Evolutionary conservation across 2,329 filamentous ascomycete species (phyloP).

Genomic region (Nemania diffusa): DNA sequence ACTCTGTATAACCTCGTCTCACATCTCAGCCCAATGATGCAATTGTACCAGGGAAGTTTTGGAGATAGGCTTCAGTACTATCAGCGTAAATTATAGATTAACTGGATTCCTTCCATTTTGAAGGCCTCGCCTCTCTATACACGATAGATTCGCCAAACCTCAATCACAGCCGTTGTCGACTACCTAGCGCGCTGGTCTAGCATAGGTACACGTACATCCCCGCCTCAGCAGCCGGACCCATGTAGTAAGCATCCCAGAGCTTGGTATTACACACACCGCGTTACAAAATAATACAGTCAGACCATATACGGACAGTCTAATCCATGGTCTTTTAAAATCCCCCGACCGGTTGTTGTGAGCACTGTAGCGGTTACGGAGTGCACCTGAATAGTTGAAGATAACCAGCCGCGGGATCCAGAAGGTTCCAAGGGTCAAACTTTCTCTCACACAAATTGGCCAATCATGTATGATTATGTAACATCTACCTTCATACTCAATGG

Average conservation of each 20-base stretch:
- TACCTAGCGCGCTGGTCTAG: no score
- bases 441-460: background rate
- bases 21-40: no score
- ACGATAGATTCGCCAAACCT: no score
- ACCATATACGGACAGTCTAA: conserved; percentile 16
- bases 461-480: background rate
- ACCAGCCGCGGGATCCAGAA: background rate
- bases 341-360: background rate
- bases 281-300: conserved; percentile 35
- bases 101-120: no score
- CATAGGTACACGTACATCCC: no score
- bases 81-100: no score
- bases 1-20: no score
- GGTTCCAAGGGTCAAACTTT: background rate
- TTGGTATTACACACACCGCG: conserved; percentile 20
- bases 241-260: conserved; percentile 32
- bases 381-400: background rate
- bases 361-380: conserved; percentile 20
- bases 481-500: no score
- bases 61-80: no score
- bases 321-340: background rate
- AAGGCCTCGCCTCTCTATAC: no score
- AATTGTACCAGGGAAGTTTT: no score
- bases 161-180: no score
- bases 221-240: background rate